Conservation (phyloP, 495 filamentous ascomycete species). For the Penicillium simplicissimum region DNA sequence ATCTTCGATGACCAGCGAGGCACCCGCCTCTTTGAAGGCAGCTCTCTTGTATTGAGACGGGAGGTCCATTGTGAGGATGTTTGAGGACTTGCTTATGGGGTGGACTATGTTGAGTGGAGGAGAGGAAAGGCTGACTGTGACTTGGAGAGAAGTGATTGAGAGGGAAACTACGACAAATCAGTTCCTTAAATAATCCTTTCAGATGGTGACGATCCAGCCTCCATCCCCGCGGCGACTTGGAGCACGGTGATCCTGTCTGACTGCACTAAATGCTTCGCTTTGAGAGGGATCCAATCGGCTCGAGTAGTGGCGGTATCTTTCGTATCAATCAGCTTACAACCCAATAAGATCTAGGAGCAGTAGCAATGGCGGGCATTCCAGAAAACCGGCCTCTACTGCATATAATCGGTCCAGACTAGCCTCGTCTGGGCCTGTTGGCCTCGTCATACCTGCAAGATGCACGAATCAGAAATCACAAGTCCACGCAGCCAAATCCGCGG, state of each 20-base stretch:
- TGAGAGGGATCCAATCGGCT: not conserved
- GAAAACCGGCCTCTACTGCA: too few species aligned
- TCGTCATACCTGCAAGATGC: too few species aligned
- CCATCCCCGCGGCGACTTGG: not conserved
- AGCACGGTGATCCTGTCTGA: not conserved
- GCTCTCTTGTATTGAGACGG: slow-evolving; percentile 54
- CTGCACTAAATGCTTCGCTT: not conserved
- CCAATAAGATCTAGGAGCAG: too few species aligned
- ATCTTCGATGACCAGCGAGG: slow-evolving; percentile 44
- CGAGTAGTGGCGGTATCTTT: not conserved
- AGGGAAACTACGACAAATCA: too few species aligned
- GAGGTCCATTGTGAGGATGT: slow-evolving; percentile 9
- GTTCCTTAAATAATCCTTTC: too few species aligned
- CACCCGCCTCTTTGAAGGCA: slow-evolving; percentile 39
- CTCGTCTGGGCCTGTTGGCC: too few species aligned
- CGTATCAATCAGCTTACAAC: not conserved
- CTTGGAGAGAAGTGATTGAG: too few species aligned
- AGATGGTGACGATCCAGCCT: not conserved
- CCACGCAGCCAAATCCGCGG: too few species aligned
- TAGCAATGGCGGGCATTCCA: too few species aligned
- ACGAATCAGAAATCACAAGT: too few species aligned
- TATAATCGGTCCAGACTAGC: too few species aligned
- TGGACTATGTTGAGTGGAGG: not conserved
- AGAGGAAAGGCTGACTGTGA: not conserved
- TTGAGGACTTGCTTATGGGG: not conserved